phyloP scores from a whole-genome alignment of 306 rosid species.

The Notholithocarpus densiflorus region DNA sequence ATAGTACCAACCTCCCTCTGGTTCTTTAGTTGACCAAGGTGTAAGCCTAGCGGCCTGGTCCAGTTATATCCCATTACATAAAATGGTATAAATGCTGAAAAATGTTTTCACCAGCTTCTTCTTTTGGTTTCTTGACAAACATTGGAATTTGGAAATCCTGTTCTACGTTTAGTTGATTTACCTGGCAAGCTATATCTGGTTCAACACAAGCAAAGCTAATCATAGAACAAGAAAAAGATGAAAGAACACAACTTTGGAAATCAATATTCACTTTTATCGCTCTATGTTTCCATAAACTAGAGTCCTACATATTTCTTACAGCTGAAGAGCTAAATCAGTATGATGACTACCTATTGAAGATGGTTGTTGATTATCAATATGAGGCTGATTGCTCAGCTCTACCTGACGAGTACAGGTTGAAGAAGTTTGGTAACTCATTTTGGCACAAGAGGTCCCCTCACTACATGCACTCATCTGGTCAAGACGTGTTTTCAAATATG shows the following conservation, averaged over 20 bases:
- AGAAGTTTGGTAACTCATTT: constrained; percentile 1
- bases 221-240: neutral
- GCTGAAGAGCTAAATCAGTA: constrained; percentile 2
- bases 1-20: no score
- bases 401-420: neutral
- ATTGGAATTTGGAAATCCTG: no score
- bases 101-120: no score
- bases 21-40: no score
- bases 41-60: no score
- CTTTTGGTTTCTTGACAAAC: no score
- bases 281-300: neutral
- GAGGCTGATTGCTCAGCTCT: neutral
- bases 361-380: constrained; percentile 1
- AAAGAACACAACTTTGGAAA: neutral
- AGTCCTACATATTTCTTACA: constrained; percentile 6
- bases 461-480: constrained; percentile 26
- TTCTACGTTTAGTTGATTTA: no score
- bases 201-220: neutral
- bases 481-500: constrained; percentile 43
- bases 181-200: no score
- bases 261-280: neutral
- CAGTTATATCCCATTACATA: no score
- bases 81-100: no score
- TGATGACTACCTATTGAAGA: neutral
- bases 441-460: neutral